A percentile compares a stretch with the other conserved stretches of the same genome.
phyloP scores from a whole-genome alignment of 345 rosid species.

The Eucalyptus marginata region DNA sequence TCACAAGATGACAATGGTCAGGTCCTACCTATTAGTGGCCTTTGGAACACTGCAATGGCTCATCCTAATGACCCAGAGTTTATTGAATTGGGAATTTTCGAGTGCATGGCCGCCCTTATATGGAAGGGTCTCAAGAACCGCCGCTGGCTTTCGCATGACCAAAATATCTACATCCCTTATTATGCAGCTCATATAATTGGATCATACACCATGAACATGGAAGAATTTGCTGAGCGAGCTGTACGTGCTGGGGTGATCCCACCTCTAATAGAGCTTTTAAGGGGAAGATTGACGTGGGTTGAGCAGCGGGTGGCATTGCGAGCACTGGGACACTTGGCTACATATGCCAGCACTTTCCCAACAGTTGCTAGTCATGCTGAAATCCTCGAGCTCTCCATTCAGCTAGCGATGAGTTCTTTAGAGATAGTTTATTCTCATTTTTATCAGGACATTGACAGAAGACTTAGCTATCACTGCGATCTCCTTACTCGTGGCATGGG shows the following conservation, averaged over 20 bases:
- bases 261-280: constrained; percentile 82
- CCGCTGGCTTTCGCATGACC: constrained; percentile 95
- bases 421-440: constrained; percentile 97
- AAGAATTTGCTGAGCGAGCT: constrained; percentile 84
- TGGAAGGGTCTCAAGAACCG: constrained; percentile 96
- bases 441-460: constrained; percentile 73
- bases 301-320: constrained; percentile 98
- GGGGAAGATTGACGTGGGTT: constrained; percentile 98
- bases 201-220: constrained; percentile 99
- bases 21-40: constrained; percentile 97
- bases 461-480: constrained; percentile 90
- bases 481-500: constrained; percentile 99
- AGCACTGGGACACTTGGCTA: constrained; percentile 95
- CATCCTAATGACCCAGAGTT: constrained; percentile 98
- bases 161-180: constrained; percentile 93
- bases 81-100: constrained; percentile 90
- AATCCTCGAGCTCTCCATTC: constrained; percentile 87
- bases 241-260: constrained; percentile 83
- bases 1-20: constrained; percentile 94
- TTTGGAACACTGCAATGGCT: constrained; percentile 99
- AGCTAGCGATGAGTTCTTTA: constrained; percentile 82
- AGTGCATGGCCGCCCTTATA: constrained; percentile 91
- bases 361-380: constrained; percentile 73
- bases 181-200: constrained; percentile 98
- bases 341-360: constrained; percentile 74